Base-by-base conservation (phyloP, 495 filamentous ascomycete species). In the Clavariopsis aquatica region DNA sequence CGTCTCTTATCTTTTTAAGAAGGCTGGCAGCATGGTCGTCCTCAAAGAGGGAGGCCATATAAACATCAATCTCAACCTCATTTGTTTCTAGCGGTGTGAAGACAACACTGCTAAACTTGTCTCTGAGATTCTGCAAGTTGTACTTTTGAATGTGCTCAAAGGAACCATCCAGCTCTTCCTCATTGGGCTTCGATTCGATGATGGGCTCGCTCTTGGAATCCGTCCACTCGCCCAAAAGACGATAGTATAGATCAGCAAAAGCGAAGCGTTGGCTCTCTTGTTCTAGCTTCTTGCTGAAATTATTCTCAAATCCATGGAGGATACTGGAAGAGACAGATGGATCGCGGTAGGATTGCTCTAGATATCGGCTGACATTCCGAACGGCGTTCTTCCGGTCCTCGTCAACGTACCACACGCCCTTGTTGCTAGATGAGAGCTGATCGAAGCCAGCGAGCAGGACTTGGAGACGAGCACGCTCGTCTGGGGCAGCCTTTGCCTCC, bases 311-410 rank as follows among this genome's bases (percentile, higher is more conserved):
- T 5, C 23, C 27, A 27, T 28, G 9, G 22, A 62, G 51, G 10
- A 54, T 43, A 8, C 15, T 22, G 7, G 22, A 22, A 2, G 60
- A 51, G 19, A 62, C 27, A 23, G 60, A 62, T 1, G 49, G 47
- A n/a, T 62, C 60, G 7, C 46, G 29, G 4, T 56, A 15, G 29
- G 60, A 62, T n/a, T 54, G 60, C 38, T 62, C 60, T n/a, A 55
- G 47, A 60, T 29, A 60, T 52, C 54, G 29, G 13, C 27, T 57
- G 34, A 46, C 34, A 24, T 57, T 57, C 2, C 27, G 2, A 24
- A 57, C 54, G n/a, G 36, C 20, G 31, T 29, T 43, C 19, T 26
- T 46, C 7, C 54, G 54, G 17, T 57, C 54, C 13, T 41, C 54
- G 20, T 43, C 54, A 19, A 57, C 38, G 36, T 57, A 57, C 31